Base-by-base conservation (phyloP, 345 rosid species). In the Abelmoschus esculentus region DNA sequence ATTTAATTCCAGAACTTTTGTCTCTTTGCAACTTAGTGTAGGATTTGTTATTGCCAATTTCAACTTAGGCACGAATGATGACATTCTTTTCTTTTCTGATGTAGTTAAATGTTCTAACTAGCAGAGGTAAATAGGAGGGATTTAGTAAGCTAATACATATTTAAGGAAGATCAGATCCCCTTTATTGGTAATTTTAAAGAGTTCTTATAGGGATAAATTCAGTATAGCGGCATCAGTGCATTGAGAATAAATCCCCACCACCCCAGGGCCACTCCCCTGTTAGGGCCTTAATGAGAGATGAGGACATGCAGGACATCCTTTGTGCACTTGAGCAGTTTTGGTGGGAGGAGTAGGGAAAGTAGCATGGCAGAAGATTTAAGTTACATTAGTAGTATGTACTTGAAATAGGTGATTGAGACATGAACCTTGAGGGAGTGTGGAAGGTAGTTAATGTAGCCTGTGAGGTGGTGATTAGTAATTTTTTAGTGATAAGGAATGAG, bases 51-150 rank as follows among this genome's bases (percentile, higher is more conserved):
- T 17, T 3, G 28, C 42, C 12, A 7, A 66, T 50, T 66, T 66
- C 31, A 10, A 50, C 28, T 29, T 10, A 9, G 22, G 58, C 47
- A 54, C 22, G 49, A 34, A 34, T 67, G 13, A 8, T 6, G 15
- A 31, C 34, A 34, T 36, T 69, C 61, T 68, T 68, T 36, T 69
- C 61, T 68, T 68, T 67, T 32, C 31, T 11, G 29, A 55, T 12
- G n/a, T 5, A 34, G 36, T 38, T 69, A 56, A 67, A 10, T 69
- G 22, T 36, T 69, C 72, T 55, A 56, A 57, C n/a, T 13, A 69
- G 53, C 60, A 32, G 46, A 18, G 1, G 15, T 26, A 57, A 26
- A 12, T 57, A 57, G 7, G 19, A 55, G 18, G 62, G 31, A 12
- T 69, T 36, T 2, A 19, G 62, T 3, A 55, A 36, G 19, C 56